Percentiles rank a stretch among this genome's conserved stretches.
phyloP scores from a whole-genome alignment of 176 grass and related monocot genomes.

The Cocos nucifera region DNA sequence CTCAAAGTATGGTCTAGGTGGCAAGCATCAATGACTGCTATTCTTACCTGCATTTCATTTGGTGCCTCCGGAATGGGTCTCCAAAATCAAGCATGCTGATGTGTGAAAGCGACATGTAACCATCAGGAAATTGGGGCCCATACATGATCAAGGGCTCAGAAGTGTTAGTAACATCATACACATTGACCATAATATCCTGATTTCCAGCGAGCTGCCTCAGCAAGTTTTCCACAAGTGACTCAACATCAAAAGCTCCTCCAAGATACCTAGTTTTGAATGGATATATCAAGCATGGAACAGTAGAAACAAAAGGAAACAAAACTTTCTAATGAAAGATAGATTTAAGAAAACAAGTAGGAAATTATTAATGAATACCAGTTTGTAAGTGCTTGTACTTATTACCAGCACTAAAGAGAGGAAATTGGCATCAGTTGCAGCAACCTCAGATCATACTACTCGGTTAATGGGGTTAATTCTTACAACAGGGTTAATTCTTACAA shows the following conservation, averaged over 20 bases:
- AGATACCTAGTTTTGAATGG: conserved; percentile 49
- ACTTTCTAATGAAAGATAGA: too few species aligned
- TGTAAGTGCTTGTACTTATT: too few species aligned
- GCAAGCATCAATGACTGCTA: neutral
- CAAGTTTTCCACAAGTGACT: conserved; percentile 92
- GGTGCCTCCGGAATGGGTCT: conserved; percentile 80
- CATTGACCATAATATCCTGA: conserved; percentile 92
- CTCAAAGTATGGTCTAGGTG: too few species aligned
- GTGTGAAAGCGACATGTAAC: conserved; percentile 41
- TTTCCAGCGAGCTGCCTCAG: conserved; percentile 83
- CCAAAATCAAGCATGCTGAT: conserved; percentile 81
- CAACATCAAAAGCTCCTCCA: conserved; percentile 95
- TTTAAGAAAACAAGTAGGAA: too few species aligned
- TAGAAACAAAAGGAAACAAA: neutral
- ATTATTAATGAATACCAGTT: too few species aligned
- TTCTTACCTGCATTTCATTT: conserved; percentile 90
- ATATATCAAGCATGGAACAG: neutral
- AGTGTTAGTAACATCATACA: conserved; percentile 83
- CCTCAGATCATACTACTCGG: too few species aligned
- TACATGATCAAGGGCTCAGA: conserved; percentile 90
- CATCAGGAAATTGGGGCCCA: conserved; percentile 67
- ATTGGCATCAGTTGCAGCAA: too few species aligned
- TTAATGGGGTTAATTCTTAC: too few species aligned
- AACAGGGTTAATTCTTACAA: too few species aligned
- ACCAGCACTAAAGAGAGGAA: too few species aligned